Conservation (phyloP, 192 early-diverging fungal genomes). For the Coemansia javaensis region DNA sequence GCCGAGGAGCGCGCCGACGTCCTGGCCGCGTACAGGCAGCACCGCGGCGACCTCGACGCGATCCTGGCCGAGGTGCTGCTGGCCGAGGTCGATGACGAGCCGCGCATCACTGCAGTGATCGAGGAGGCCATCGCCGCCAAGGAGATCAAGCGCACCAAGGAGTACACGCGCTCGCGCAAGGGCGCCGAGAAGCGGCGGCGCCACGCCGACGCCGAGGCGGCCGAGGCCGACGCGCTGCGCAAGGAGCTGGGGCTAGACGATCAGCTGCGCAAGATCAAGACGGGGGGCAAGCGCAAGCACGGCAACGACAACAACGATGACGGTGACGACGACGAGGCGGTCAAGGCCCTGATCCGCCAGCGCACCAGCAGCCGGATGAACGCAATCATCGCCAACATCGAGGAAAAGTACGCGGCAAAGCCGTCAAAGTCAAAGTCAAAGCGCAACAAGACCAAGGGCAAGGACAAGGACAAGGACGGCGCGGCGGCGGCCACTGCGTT, state of each 20-base stretch:
- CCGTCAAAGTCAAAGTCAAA: constrained; percentile 1
- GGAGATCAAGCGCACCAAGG: constrained; percentile 47
- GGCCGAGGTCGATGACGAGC: constrained; percentile 60
- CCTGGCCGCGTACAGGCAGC: constrained; percentile 57
- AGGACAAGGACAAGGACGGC: constrained; percentile 3
- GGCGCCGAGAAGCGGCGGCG: constrained; percentile 50
- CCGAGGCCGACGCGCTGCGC: constrained; percentile 56
- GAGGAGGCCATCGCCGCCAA: constrained; percentile 60
- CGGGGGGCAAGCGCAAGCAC: constrained; percentile 27
- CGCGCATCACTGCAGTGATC: constrained; percentile 59
- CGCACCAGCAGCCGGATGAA: constrained; percentile 46
- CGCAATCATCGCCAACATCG: constrained; percentile 56
- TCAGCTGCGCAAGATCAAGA: constrained; percentile 48
- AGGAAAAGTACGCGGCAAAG: constrained; percentile 49
- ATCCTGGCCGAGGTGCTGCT: constrained; percentile 64
- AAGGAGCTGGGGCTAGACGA: constrained; percentile 60
- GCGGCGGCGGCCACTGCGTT: constrained; percentile 3
- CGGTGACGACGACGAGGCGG: constrained; percentile 8
- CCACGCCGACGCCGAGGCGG: constrained; percentile 58
- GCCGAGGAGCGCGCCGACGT: constrained; percentile 72
- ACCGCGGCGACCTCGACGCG: constrained; percentile 65
- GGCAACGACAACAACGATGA: constrained; percentile 2
- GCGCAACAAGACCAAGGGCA: constrained; percentile 9
- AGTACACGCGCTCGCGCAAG: constrained; percentile 54
- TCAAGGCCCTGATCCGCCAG: constrained; percentile 59